Evolutionary conservation across 2,329 filamentous ascomycete genomes (phyloP).

Genomic region (Penicillium occitanis): DNA sequence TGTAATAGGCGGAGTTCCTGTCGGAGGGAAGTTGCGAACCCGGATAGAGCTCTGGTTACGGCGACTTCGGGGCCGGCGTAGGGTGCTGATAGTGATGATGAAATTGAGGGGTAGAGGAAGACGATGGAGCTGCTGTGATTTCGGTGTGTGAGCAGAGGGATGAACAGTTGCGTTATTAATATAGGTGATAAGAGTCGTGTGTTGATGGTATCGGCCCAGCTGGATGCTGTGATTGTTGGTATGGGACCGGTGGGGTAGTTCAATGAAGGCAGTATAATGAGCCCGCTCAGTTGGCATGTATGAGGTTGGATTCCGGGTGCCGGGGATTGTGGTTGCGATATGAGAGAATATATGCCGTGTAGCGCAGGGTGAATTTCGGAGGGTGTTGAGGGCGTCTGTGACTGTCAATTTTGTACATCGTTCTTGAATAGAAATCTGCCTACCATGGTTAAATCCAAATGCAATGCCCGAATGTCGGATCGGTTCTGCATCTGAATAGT

Average conservation of each 20-base stretch:
- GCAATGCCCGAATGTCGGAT: constrained; percentile 76
- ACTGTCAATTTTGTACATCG: not conserved
- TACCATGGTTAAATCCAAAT: constrained; percentile 63
- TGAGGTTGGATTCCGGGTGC: constrained; percentile 74
- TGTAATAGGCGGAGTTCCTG: constrained; percentile 73
- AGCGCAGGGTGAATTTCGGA: constrained; percentile 59
- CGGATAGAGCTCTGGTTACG: constrained; percentile 80
- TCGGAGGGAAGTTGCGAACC: constrained; percentile 77
- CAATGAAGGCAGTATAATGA: constrained; percentile 77
- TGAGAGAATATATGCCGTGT: constrained; percentile 69
- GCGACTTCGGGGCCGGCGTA: constrained; percentile 73
- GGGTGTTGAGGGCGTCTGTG: constrained; percentile 55
- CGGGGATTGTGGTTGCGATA: constrained; percentile 72
- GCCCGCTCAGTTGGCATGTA: constrained; percentile 71
- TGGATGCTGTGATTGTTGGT: constrained; percentile 77
- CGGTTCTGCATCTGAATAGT: constrained; percentile 64
- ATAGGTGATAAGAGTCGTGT: constrained; percentile 89
- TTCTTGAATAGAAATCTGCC: too few species aligned
- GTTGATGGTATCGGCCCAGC: constrained; percentile 87
- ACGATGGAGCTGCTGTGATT: constrained; percentile 51
- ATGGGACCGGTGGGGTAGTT: constrained; percentile 81
- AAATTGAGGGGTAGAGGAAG: constrained; percentile 48
- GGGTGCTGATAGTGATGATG: constrained; percentile 44
- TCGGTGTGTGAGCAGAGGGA: constrained; percentile 70
- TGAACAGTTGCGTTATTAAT: constrained; percentile 81